Conservation (phyloP, 2,329 filamentous ascomycete species). For the Lasiodiplodia sp. region DNA sequence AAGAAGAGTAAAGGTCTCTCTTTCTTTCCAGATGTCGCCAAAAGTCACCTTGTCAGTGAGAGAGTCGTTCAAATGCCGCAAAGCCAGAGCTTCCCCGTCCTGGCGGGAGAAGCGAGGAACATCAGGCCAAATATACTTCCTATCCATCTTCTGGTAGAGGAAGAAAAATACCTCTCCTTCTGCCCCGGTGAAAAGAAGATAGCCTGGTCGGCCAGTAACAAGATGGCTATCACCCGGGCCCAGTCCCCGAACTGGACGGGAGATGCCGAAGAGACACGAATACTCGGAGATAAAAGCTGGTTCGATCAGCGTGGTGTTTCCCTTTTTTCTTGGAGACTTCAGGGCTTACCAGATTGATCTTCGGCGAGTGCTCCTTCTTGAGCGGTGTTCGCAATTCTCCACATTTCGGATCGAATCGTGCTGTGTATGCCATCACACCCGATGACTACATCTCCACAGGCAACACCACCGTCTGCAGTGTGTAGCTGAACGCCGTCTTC, state of each 20-base stretch:
- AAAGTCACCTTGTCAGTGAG: slow-evolving; percentile 43
- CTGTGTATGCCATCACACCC: slow-evolving; percentile 40
- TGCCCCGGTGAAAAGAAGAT: slow-evolving; percentile 33
- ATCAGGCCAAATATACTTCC: slow-evolving; percentile 34
- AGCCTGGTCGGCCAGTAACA: slow-evolving; percentile 26
- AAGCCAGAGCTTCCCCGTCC: slow-evolving; percentile 41
- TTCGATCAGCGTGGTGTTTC: not conserved
- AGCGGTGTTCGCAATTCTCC: slow-evolving; percentile 32
- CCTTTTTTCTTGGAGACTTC: not conserved
- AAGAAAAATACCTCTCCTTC: slow-evolving; percentile 37
- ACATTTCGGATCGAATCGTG: slow-evolving; percentile 36
- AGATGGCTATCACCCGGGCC: not conserved
- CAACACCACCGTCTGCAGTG: slow-evolving; percentile 34
- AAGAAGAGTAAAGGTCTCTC: slow-evolving; percentile 36
- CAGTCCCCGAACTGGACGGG: not conserved
- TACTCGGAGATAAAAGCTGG: not conserved
- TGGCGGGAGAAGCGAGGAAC: slow-evolving; percentile 42
- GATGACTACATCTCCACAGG: slow-evolving; percentile 37
- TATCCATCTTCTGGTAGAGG: slow-evolving; percentile 38
- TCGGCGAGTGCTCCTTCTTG: slow-evolving; percentile 27
- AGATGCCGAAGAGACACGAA: slow-evolving; percentile 1
- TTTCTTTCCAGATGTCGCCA: slow-evolving; percentile 43
- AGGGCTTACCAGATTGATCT: slow-evolving; percentile 27
- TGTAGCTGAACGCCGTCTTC: slow-evolving; percentile 32
- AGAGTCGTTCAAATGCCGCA: slow-evolving; percentile 37